Percentiles rank a stretch among this genome's conserved stretches.
phyloP scores from a whole-genome alignment of 768 basidiomycete genomes.

The Mycena galericulata region DNA sequence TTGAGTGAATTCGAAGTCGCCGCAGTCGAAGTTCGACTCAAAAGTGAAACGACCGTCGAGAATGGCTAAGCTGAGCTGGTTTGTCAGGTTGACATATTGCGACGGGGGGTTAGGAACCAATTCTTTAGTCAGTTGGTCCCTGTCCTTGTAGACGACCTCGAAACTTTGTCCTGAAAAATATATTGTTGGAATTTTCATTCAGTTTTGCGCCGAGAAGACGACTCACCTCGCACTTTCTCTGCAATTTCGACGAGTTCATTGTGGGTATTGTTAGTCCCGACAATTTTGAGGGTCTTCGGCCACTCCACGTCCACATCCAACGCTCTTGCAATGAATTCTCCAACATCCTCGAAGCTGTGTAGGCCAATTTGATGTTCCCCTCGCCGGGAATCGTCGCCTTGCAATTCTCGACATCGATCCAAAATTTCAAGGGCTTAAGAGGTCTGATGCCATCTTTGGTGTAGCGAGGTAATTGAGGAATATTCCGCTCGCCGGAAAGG shows the following conservation, averaged over 20 bases:
- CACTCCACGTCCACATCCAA: neutral
- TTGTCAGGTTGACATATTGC: slow-evolving; percentile 6
- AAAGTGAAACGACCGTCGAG: slow-evolving; percentile 10
- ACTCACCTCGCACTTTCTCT: slow-evolving; percentile 8
- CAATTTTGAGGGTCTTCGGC: slow-evolving; percentile 1
- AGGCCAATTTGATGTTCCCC: neutral
- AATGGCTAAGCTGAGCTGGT: slow-evolving; percentile 4
- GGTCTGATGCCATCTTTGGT: neutral
- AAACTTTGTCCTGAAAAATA: neutral
- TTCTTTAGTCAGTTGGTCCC: neutral
- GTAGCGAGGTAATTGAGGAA: slow-evolving; percentile 18
- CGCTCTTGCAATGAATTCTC: slow-evolving; percentile 5
- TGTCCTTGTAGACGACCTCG: neutral
- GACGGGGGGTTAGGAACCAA: slow-evolving; percentile 9
- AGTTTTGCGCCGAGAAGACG: neutral
- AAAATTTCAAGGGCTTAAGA: slow-evolving; percentile 15
- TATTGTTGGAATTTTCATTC: neutral
- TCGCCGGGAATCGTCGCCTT: slow-evolving; percentile 11
- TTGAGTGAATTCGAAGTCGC: too few species aligned
- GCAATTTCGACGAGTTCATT: slow-evolving; percentile 5
- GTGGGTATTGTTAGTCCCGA: neutral
- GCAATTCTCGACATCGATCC: slow-evolving; percentile 14
- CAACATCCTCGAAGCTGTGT: slow-evolving; percentile 13
- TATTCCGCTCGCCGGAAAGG: neutral
- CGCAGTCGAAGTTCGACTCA: neutral